phyloP scores from a whole-genome alignment of 208 protist species.

The Acanthamoeba royreba region DNA sequence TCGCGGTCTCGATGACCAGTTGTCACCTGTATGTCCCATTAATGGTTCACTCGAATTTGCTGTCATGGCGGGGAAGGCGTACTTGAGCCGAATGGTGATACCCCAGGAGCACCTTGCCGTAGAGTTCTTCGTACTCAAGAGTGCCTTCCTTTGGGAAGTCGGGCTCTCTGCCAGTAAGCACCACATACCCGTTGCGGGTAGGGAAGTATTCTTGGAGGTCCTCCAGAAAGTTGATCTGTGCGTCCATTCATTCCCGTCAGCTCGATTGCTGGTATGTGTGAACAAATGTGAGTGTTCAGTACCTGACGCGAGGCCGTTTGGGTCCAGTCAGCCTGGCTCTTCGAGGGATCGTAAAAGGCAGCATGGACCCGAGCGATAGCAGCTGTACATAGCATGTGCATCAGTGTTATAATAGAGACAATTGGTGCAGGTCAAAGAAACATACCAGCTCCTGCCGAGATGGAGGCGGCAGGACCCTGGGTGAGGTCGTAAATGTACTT shows the following conservation, averaged over 20 bases:
- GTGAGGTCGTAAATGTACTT: slow-evolving; percentile 10
- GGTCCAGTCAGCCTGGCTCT: not conserved
- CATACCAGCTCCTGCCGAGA: slow-evolving; percentile 23
- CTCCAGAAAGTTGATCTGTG: slow-evolving; percentile 27
- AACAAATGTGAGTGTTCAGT: not conserved
- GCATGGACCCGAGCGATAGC: slow-evolving; percentile 26
- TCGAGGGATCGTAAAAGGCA: not conserved
- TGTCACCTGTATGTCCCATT: not conserved
- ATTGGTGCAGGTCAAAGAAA: not conserved
- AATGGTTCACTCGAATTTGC: not conserved
- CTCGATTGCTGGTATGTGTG: too few relatives aligned
- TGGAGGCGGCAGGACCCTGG: slow-evolving; percentile 20
- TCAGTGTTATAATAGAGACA: not conserved
- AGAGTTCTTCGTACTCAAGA: not conserved
- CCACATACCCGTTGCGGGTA: slow-evolving; percentile 9
- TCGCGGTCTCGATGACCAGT: slow-evolving; percentile 2
- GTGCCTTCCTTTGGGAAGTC: slow-evolving; percentile 12
- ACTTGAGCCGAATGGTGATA: not conserved
- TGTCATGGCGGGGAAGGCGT: not conserved
- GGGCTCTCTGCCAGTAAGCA: not conserved
- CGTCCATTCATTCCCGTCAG: too few relatives aligned
- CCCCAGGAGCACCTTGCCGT: not conserved
- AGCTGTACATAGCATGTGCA: not conserved
- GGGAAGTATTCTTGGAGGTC: slow-evolving; percentile 28
- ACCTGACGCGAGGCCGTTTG: not conserved